Conservation (phyloP, 2,329 filamentous ascomycete species). For the Hypoxylon sp. region DNA sequence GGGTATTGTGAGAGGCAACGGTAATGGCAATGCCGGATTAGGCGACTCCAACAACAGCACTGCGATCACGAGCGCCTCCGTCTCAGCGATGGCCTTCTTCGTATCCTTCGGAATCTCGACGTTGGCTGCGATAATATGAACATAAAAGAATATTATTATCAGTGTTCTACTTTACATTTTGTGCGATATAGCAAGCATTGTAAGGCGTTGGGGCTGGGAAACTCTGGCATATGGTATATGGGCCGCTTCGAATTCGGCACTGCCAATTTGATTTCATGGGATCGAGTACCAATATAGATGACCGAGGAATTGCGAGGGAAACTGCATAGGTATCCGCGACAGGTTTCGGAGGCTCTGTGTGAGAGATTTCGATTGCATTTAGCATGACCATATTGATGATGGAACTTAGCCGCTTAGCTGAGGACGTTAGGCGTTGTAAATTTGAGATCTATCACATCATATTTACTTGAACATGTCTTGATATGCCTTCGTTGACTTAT, state of each 20-base stretch:
- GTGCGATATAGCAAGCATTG: conserved; percentile 37
- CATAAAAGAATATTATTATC: conserved; percentile 16
- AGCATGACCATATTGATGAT: conserved; percentile 16
- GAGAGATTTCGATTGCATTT: conserved; percentile 4
- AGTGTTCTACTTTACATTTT: conserved; percentile 23
- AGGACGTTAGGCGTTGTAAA: neutral
- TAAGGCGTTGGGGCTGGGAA: conserved; percentile 31
- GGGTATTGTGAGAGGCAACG: conserved; percentile 54
- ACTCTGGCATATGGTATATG: conserved; percentile 19
- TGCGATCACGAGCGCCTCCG: conserved; percentile 19
- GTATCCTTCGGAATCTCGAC: conserved; percentile 41
- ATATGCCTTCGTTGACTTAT: neutral
- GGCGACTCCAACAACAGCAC: conserved; percentile 31
- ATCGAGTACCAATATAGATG: conserved; percentile 28
- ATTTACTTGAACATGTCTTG: conserved; percentile 6
- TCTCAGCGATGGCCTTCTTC: conserved; percentile 32
- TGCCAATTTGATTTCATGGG: conserved; percentile 17
- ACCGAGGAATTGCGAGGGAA: conserved; percentile 9
- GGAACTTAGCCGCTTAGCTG: conserved; percentile 6
- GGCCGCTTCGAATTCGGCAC: conserved; percentile 10
- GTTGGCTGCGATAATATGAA: conserved; percentile 39
- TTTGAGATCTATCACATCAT: conserved; percentile 10
- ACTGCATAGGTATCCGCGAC: conserved; percentile 16
- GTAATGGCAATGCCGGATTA: conserved; percentile 42
- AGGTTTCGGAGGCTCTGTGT: conserved; percentile 8